These are phyloP conservation scores for Silene latifolia DNA, from an alignment of 148 eudicot species.

Conservation along the genomic window DNA sequence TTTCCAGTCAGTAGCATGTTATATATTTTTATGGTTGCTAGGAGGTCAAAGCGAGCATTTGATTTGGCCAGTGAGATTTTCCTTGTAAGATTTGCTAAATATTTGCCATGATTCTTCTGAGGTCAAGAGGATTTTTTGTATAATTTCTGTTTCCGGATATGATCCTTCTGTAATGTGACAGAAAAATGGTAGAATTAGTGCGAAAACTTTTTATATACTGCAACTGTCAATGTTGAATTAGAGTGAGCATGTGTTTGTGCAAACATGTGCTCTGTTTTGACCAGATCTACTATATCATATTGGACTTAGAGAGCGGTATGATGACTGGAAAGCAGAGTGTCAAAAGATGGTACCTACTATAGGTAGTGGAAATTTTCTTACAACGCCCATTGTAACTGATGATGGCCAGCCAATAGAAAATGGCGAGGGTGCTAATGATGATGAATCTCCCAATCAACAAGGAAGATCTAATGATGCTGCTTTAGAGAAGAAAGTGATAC, in stretches of 20 bases:
- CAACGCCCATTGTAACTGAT: conserved; percentile 56
- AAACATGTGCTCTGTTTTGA: conserved; percentile 16
- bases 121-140: too few species aligned
- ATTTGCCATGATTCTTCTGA: too few species aligned
- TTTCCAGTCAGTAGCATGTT: too few species aligned
- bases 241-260: background rate
- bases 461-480: conserved; percentile 25
- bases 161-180: background rate
- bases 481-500: conserved; percentile 52
- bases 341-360: conserved; percentile 70
- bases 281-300: conserved; percentile 21
- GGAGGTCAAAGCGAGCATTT: too few species aligned
- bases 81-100: too few species aligned
- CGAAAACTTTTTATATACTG: background rate
- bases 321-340: conserved; percentile 76
- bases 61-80: too few species aligned
- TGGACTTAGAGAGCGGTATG: conserved; percentile 72
- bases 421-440: conserved; percentile 20
- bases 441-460: conserved; percentile 8
- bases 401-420: conserved; percentile 57
- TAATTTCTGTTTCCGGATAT: background rate
- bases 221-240: conserved; percentile 3
- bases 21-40: too few species aligned
- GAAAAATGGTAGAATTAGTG: background rate
- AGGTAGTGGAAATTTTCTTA: conserved; percentile 69